These are phyloP conservation scores for Aspergillus jensenii DNA, from an alignment of 2,329 filamentous ascomycete species.

Conservation along the genomic window DNA sequence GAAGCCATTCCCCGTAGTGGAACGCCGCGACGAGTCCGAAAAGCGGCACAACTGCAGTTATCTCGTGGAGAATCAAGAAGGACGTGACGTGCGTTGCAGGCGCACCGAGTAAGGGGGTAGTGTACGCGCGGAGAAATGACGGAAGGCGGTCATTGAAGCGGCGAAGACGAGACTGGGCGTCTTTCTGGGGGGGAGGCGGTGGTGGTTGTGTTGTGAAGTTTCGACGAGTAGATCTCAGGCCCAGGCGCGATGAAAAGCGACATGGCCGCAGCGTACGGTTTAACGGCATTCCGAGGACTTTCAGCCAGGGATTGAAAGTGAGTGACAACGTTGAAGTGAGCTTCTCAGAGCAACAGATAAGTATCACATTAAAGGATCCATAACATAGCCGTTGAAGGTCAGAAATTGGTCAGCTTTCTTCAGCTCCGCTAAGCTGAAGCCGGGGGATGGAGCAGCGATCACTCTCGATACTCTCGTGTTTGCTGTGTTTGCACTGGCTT, in stretches of 20 bases:
- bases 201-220: slow-evolving; percentile 23
- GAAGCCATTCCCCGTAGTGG: slow-evolving; percentile 75
- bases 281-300: neutral
- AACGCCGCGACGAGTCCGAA: slow-evolving; percentile 73
- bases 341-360: neutral
- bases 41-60: slow-evolving; percentile 82
- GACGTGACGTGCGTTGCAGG: slow-evolving; percentile 80
- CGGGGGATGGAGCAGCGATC: neutral
- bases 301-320: no score
- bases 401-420: neutral
- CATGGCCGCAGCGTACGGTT: slow-evolving; percentile 11
- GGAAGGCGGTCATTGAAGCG: slow-evolving; percentile 56
- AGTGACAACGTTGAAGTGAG: no score
- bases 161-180: slow-evolving; percentile 32
- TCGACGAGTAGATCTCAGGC: slow-evolving; percentile 19
- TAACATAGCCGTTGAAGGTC: neutral
- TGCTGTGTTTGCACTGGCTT: slow-evolving; percentile 14
- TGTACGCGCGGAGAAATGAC: slow-evolving; percentile 66
- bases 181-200: slow-evolving; percentile 21
- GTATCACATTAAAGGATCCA: neutral
- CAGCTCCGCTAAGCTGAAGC: neutral
- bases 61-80: slow-evolving; percentile 87
- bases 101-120: slow-evolving; percentile 68
- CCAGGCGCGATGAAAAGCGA: slow-evolving; percentile 11
- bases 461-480: slow-evolving; percentile 1